Evolutionary conservation across 176 grass and related monocot species (phyloP).

Genomic region (Rhipidocladum racemiflorum): DNA sequence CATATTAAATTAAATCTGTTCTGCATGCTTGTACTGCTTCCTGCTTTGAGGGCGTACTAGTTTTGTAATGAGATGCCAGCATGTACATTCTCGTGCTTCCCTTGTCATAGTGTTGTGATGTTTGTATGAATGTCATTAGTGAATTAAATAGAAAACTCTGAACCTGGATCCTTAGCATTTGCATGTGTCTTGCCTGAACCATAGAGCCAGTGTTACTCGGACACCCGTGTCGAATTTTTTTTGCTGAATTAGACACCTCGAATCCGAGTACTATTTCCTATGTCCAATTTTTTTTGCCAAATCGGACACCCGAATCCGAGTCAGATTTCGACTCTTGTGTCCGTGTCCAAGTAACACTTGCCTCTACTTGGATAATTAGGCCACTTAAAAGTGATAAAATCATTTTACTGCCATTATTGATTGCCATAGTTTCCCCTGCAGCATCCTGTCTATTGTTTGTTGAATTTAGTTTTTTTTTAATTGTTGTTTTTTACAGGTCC

Average conservation of each 20-base stretch:
- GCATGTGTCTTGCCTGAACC: background rate
- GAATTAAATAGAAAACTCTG: background rate
- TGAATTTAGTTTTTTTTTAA: constrained; percentile 1
- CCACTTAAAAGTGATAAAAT: background rate
- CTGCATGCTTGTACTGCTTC: background rate
- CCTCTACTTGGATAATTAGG: background rate
- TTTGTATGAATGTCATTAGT: constrained; percentile 1
- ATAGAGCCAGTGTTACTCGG: too few species aligned
- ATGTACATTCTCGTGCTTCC: background rate
- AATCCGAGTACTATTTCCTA: too few species aligned
- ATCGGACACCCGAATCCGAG: too few species aligned
- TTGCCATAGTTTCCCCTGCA: background rate
- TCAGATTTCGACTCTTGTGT: too few species aligned
- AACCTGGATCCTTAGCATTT: background rate
- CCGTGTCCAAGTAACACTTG: too few species aligned
- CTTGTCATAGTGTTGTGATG: background rate
- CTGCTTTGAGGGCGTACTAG: background rate
- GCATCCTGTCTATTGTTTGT: constrained; percentile 12
- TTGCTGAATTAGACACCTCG: too few species aligned
- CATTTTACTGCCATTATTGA: background rate
- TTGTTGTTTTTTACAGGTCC: constrained; percentile 49
- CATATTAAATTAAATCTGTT: background rate
- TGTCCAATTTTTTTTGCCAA: too few species aligned
- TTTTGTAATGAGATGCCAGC: background rate
- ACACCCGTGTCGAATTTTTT: too few species aligned